phyloP scores from a whole-genome alignment of 306 rosid genomes.

The Cicer yamashitae region DNA sequence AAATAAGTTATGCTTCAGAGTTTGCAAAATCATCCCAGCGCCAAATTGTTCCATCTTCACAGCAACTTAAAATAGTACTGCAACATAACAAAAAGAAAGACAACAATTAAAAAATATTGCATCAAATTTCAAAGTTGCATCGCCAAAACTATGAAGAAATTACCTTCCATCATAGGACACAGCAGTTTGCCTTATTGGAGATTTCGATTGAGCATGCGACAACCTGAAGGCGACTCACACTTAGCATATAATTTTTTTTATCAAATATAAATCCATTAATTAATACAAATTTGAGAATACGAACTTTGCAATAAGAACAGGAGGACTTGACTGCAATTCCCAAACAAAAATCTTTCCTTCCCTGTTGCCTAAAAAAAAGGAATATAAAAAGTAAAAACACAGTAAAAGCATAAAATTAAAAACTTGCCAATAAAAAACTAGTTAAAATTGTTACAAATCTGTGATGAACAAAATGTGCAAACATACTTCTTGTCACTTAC shows the following conservation, averaged over 20 bases:
- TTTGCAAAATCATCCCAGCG: constrained; percentile 81
- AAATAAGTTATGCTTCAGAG: constrained; percentile 40
- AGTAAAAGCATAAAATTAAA: constrained; percentile 10
- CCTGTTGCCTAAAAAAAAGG: constrained; percentile 70
- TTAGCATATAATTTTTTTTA: constrained; percentile 6
- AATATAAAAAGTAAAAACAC: not conserved
- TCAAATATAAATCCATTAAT: constrained; percentile 12
- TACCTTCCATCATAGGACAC: constrained; percentile 94
- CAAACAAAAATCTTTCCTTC: constrained; percentile 89
- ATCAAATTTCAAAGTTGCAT: constrained; percentile 15
- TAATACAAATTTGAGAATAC: constrained; percentile 15
- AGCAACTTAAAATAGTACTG: constrained; percentile 89
- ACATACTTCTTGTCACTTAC: constrained; percentile 3
- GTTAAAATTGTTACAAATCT: not conserved
- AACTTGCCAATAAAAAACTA: constrained; percentile 5
- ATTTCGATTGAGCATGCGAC: constrained; percentile 83
- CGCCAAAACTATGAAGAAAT: constrained; percentile 13
- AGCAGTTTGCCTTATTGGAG: constrained; percentile 92
- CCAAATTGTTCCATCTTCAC: constrained; percentile 98
- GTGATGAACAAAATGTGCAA: constrained; percentile 4
- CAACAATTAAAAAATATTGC: not conserved
- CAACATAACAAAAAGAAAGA: constrained; percentile 39
- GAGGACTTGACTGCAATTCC: constrained; percentile 97
- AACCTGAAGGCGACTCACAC: constrained; percentile 55
- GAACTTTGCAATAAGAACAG: constrained; percentile 76